Conservation (phyloP, 257 asterid species). For the Solanum etuberosum region DNA sequence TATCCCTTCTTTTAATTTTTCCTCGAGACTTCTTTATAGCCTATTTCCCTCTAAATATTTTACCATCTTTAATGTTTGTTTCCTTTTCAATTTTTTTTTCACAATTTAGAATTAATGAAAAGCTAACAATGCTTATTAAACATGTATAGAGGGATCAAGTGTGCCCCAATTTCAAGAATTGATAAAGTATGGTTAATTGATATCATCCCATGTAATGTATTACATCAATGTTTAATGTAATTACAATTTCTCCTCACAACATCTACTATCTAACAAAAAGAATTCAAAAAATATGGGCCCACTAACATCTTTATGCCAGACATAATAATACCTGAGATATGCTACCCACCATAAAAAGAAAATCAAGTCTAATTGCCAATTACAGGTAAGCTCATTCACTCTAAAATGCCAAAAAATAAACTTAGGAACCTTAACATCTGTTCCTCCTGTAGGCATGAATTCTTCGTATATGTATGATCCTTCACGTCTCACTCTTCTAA, state of each 20-base stretch:
- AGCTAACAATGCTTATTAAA: not conserved
- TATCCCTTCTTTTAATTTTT: not conserved
- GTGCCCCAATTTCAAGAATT: not conserved
- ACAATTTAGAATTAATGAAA: not conserved
- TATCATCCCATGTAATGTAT: not conserved
- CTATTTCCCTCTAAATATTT: not conserved
- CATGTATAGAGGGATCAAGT: not conserved
- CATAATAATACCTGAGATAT: not conserved
- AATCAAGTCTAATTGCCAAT: not conserved
- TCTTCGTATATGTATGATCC: conserved; percentile 97
- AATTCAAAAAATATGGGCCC: not conserved
- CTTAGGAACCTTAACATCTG: conserved; percentile 78
- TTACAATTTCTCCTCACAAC: not conserved
- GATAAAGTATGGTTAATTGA: not conserved
- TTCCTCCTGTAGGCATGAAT: conserved; percentile 99
- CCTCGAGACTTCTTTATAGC: not conserved
- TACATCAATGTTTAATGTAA: not conserved
- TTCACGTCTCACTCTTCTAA: conserved; percentile 94
- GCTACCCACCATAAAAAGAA: not conserved
- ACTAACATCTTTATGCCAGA: not conserved
- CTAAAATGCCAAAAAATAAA: not conserved
- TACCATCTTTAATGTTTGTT: not conserved
- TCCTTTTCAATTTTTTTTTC: not conserved
- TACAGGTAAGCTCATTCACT: not conserved
- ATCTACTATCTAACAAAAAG: not conserved